Evolutionary conservation across 306 rosid species (phyloP), one percentile per base, ranked within the genome.

Genomic region (Inga leiocalycina): DNA sequence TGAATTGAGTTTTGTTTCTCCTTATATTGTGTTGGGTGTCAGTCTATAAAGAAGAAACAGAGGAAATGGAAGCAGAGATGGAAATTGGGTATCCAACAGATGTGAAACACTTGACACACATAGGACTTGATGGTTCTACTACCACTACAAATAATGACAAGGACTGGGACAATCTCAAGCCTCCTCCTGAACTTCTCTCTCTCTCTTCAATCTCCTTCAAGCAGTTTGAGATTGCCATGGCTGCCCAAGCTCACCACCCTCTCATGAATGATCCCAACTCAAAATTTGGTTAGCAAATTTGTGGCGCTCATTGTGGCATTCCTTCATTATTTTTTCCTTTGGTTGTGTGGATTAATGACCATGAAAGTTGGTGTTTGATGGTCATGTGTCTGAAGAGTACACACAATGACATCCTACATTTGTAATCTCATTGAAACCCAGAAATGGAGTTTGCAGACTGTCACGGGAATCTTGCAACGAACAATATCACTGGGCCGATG

Each of bases 51-150:
- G 89, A 89, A 46, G 87, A 85, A 2, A 39, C 35, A 20, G 92
- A 89, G 41, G 89, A 86, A 61, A 80, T 59, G 72, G 93, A 89
- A 22, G 41, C 14, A 34, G 98, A 93, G 61, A 95, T 95, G 90
- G 98, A 92, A 84, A 95, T 95, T 45, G 98, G 98, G 56, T 85
- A 74, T 59, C 98, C 98, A 75, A 95, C 97, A 19, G 98, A 95
- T 81, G 98, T 95, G 88, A 93, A 91, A 88, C 98, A 95, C 48
- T 91, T 93, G 78, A 93, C 98, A 69, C 98, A 95, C 83, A 93
- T 95, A 80, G 98, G 98, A 82, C 71, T 91, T 84, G 98, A 93
- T 81, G 98, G 98, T 10, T 92, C 97, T n/a, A 85, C 93, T 2
- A 88, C 91, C 43, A 90, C 94, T 71, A 89, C 19, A 1, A 84